phyloP scores from a whole-genome alignment of 345 rosid species.

The Salix koriyanagi region DNA sequence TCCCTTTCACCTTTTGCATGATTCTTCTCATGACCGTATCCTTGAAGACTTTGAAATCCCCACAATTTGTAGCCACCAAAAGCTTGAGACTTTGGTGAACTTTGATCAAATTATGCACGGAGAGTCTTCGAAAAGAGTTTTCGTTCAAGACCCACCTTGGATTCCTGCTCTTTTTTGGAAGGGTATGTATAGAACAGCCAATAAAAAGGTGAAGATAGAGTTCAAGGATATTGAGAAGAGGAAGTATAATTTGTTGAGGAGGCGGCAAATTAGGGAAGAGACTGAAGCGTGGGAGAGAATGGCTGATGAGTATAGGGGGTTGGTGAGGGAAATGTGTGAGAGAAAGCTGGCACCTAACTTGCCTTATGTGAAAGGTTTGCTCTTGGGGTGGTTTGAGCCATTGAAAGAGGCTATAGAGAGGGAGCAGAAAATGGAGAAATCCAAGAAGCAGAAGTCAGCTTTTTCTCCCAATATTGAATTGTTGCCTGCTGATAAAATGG shows the following conservation, averaged over 20 bases:
- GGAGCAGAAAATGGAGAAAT: conserved; percentile 67
- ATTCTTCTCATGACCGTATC: too few relatives aligned
- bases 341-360: conserved; percentile 75
- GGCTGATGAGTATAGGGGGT: conserved; percentile 68
- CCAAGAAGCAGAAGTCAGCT: conserved; percentile 61
- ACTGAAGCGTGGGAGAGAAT: conserved; percentile 88
- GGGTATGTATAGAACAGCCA: conserved; percentile 44
- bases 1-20: too few relatives aligned
- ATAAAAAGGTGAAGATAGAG: conserved; percentile 46
- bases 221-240: conserved; percentile 48
- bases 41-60: too few relatives aligned
- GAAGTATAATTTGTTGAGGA: conserved; percentile 57
- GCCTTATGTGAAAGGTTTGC: conserved; percentile 71
- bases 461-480: conserved; percentile 75
- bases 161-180: conserved; percentile 60
- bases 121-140: conserved; percentile 34
- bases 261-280: conserved; percentile 81
- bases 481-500: conserved; percentile 89
- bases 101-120: too few relatives aligned
- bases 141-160: conserved; percentile 82
- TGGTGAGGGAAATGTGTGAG: conserved; percentile 77
- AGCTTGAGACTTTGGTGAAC: too few relatives aligned
- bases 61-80: too few relatives aligned
- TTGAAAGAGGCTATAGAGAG: conserved; percentile 65
- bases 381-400: conserved; percentile 91